A percentile compares a stretch with the other conserved stretches of the same genome.
These are phyloP conservation scores for Macaranga tanarius DNA, from an alignment of 441 rosid species.

Conservation along the genomic window DNA sequence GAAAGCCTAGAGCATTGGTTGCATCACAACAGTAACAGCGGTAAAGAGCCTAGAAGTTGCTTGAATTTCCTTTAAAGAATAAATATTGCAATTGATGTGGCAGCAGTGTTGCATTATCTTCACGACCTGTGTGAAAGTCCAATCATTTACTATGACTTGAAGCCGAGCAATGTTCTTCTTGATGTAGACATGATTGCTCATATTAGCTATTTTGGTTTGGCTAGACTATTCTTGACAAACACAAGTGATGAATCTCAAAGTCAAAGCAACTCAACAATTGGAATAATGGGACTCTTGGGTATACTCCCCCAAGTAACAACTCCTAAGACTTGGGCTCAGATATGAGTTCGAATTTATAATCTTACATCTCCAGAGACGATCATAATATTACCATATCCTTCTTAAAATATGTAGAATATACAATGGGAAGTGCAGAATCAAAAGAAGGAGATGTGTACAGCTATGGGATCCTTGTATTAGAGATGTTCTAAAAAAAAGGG, in stretches of 20 bases:
- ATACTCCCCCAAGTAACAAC: conserved; percentile 9
- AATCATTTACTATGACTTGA: conserved; percentile 15
- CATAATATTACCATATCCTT: too few species aligned
- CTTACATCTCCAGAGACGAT: too few species aligned
- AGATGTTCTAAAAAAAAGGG: background rate
- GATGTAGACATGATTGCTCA: conserved; percentile 11
- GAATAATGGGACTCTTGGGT: background rate
- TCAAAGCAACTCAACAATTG: background rate
- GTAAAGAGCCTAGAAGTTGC: too few species aligned
- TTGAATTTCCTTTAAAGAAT: too few species aligned
- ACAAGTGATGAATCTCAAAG: background rate
- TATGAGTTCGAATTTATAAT: too few species aligned
- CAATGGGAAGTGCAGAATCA: background rate
- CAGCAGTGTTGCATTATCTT: conserved; percentile 32
- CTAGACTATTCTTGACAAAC: background rate
- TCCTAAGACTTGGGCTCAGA: too few species aligned
- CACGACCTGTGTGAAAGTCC: conserved; percentile 24
- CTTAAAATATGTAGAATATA: background rate
- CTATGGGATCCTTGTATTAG: background rate
- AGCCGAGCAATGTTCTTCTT: conserved; percentile 30
- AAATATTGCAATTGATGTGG: conserved; percentile 26
- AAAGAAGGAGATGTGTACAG: background rate
- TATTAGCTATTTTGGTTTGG: conserved; percentile 4
- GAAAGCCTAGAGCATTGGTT: conserved; percentile 29
- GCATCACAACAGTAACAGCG: too few species aligned